Conservation (phyloP, 768 basidiomycete species). For the Panaeolus papilionaceus region DNA sequence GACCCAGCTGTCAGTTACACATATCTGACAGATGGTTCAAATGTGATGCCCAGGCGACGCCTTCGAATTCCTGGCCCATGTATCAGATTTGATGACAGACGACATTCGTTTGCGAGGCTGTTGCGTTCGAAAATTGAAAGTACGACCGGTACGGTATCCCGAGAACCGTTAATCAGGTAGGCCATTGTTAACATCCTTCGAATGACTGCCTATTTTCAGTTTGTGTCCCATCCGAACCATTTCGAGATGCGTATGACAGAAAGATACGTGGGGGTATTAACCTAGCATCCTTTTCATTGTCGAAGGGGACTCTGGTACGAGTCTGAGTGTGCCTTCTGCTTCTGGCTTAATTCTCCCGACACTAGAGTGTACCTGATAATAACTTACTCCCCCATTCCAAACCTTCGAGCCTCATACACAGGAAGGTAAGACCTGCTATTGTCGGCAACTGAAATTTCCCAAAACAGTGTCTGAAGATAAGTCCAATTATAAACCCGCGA, state of each 20-base stretch:
- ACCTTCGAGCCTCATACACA: neutral
- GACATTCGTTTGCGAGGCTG: neutral
- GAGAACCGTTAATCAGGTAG: neutral
- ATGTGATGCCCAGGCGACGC: no score
- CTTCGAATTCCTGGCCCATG: no score
- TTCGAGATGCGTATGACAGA: no score
- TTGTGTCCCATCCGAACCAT: neutral
- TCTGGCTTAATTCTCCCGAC: no score
- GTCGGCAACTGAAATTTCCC: neutral
- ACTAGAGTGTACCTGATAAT: no score
- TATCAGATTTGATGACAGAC: neutral
- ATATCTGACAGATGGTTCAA: no score
- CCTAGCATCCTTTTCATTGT: no score
- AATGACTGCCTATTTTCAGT: neutral
- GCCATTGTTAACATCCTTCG: neutral
- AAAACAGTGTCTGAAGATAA: neutral
- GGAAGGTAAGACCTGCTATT: slow-evolving; percentile 1
- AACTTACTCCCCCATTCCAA: neutral
- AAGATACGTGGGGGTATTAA: no score
- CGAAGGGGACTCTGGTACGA: no score
- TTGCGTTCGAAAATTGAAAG: neutral
- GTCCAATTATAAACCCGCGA: neutral
- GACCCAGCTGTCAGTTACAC: no score
- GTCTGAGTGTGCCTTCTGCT: no score
- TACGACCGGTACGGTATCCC: neutral